A percentile compares a stretch with the other conserved stretches of the same genome.
Conservation (phyloP, 2,329 filamentous ascomycete species). For the Chaetothyriales sp. region DNA sequence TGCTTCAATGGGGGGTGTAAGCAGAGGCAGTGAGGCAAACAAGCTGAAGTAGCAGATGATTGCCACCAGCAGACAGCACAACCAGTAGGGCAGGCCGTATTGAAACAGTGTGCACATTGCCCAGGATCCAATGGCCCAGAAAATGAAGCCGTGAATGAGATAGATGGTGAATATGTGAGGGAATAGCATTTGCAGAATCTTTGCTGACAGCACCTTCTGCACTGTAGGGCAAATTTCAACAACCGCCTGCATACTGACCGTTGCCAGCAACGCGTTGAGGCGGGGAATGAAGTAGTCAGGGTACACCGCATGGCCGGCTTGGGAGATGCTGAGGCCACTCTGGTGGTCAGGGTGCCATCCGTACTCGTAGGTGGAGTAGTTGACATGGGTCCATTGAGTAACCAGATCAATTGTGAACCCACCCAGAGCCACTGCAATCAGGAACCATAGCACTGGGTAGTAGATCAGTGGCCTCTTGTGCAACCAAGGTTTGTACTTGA, state of each 20-base stretch:
- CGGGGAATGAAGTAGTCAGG: conserved; percentile 31
- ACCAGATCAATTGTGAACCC: conserved; percentile 20
- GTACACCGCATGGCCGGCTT: conserved; percentile 24
- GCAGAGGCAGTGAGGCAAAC: neutral
- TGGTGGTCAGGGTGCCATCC: conserved; percentile 29
- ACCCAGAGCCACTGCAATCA: conserved; percentile 19
- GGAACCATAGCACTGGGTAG: conserved; percentile 24
- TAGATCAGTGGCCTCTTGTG: conserved; percentile 22
- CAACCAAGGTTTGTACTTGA: conserved; percentile 28
- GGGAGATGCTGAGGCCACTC: conserved; percentile 24
- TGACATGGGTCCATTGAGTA: conserved; percentile 21
- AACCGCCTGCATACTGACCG: conserved; percentile 21
- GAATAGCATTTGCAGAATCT: conserved; percentile 28
- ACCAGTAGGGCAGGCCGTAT: conserved; percentile 17
- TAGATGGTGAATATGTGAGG: conserved; percentile 38
- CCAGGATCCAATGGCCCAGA: conserved; percentile 20
- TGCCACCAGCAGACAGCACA: conserved; percentile 12
- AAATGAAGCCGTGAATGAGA: conserved; percentile 30
- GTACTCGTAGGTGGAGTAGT: conserved; percentile 24
- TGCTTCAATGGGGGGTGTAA: conserved; percentile 3
- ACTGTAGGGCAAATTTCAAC: conserved; percentile 24
- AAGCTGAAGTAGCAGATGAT: conserved; percentile 11
- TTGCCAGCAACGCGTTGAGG: conserved; percentile 30
- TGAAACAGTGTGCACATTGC: conserved; percentile 12
- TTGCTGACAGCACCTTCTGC: conserved; percentile 29